Conservation (phyloP, 257 asterid species). For the Solanum clarkiae region DNA sequence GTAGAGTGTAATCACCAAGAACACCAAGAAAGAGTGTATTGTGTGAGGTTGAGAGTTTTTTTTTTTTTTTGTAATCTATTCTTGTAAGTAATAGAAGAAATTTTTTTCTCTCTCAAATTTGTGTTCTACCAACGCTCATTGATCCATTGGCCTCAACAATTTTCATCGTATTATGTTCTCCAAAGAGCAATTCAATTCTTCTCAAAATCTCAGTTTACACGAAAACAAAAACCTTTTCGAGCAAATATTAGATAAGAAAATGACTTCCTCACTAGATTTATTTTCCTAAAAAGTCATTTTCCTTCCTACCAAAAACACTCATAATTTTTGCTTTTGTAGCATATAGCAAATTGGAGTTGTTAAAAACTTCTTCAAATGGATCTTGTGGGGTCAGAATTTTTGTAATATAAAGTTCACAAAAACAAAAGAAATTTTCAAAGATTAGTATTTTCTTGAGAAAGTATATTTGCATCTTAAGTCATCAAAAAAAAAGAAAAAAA, state of each 20-base stretch:
- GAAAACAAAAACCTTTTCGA: neutral
- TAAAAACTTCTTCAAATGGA: neutral
- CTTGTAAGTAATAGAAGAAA: no score
- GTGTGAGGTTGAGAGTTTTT: no score
- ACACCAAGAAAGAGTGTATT: no score
- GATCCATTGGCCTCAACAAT: no score
- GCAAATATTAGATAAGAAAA: neutral
- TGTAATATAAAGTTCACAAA: neutral
- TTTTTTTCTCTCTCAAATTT: no score
- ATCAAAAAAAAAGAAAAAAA: neutral
- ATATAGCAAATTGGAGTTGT: neutral
- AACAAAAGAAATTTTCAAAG: neutral
- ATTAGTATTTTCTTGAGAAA: neutral
- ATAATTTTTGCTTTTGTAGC: neutral
- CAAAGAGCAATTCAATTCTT: no score
- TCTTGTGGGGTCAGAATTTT: neutral
- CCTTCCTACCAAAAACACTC: neutral
- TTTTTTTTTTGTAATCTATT: no score
- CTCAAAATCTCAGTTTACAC: neutral
- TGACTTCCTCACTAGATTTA: no score
- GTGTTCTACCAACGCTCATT: no score
- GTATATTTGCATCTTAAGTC: constrained; percentile 16
- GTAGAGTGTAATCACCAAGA: no score
- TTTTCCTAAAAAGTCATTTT: neutral
- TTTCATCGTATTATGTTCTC: no score